Conservation (phyloP, 495 filamentous ascomycete species). For the Neurospora sp. region DNA sequence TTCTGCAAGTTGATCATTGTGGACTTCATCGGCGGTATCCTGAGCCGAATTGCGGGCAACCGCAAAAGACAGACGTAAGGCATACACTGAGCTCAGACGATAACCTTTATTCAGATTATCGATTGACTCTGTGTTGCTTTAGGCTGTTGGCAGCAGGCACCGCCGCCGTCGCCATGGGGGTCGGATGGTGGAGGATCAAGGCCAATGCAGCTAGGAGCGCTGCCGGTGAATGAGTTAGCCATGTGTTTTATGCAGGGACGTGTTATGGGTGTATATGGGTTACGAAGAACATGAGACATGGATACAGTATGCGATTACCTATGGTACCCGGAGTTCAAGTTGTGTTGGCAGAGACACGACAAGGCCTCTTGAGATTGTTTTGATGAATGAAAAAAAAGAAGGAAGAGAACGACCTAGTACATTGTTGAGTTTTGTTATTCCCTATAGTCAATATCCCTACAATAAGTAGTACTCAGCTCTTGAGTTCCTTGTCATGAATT, state of each 20-base stretch:
- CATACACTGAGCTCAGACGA: not conserved
- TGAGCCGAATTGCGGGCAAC: constrained; percentile 15
- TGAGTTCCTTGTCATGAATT: not conserved
- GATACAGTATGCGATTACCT: not conserved
- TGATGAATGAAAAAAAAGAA: not conserved
- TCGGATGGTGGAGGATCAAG: constrained; percentile 8
- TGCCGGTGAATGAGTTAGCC: not conserved
- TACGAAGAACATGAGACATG: not conserved
- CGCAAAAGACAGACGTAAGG: constrained; percentile 16
- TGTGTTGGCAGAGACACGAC: not conserved
- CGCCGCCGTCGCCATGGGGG: constrained; percentile 4
- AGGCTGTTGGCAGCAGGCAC: constrained; percentile 11
- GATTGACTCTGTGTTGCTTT: constrained; percentile 9
- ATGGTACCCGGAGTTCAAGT: not conserved
- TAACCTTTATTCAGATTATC: constrained; percentile 3
- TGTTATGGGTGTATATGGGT: not conserved
- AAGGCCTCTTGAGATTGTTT: not conserved
- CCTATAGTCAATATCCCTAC: not conserved
- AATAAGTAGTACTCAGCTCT: not conserved
- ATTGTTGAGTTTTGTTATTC: not conserved
- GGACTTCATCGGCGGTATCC: constrained; percentile 19
- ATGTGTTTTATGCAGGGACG: not conserved
- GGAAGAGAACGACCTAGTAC: not conserved
- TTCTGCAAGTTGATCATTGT: constrained; percentile 23
- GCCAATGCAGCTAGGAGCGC: not conserved